Base-by-base conservation (phyloP, 108 stramenopile species). In the Skeletonema potamos region DNA sequence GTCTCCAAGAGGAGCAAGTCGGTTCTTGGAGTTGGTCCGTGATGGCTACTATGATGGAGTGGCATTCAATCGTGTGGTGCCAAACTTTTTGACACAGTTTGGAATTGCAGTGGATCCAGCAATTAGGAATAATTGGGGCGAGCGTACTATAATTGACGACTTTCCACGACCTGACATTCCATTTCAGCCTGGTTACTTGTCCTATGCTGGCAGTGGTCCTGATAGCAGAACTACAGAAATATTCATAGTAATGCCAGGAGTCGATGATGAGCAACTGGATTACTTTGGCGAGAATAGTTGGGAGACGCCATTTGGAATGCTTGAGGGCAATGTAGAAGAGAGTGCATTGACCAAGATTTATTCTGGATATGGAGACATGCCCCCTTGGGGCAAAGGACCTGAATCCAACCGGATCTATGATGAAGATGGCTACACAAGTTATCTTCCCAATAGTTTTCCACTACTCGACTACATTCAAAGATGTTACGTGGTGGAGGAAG, bases 291-390 rank as follows among this genome's bases (percentile, higher is more conserved):
- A 86, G 59, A 86, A 85, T 62, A 60, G 62, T 27, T 90, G 89
- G 92, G 94, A 96, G 74, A 96, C 94, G 11, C 94, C 94, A 1
- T 86, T 96, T 73, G 94, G 85, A 9, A 58, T 84, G 60, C 80
- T 90, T 11, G 81, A 82, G 10, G 83, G 85, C 43, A 81, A 88
- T 67, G 87, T 92, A 1, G 68, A 84, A 58, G 82, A 86, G 10
- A 67, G 76, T 66, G 51, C 56, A 11, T 37, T 89, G 62, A 5
- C 68, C 20, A 76, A 87, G 15, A 89, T 92, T 68, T 87, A 91
- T 63, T 71, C 69, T 41, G 74, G 73, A 12, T 92, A 92, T 75
- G 94, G 94, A 2, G 94, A 96, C 61, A 92, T 93, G 87, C 82
- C 85, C 20, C 89, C 90, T 1, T 91, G 81, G 79, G 90, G 90